Base-by-base conservation (phyloP, 768 basidiomycete species). In the Artomyces pyxidatus region DNA sequence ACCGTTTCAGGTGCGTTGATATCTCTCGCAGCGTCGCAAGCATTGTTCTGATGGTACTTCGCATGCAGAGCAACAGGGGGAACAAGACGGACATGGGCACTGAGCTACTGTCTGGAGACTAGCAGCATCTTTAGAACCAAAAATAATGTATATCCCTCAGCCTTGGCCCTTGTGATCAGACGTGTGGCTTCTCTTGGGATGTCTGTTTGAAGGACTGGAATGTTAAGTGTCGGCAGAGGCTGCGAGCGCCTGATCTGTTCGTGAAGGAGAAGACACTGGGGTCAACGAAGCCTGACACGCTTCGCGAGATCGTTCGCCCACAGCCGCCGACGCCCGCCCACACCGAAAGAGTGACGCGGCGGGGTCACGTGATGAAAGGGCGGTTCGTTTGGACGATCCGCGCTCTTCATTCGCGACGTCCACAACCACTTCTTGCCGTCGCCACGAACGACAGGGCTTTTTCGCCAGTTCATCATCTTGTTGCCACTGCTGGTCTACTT, bases 1-100 rank as follows among this genome's bases (percentile, higher is more conserved):
- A 89, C 87, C 66, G 75, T 86, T 41, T 86, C 88, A 52, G 89
- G 88, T 88, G 58, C 71, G 83, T 68, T 14, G 12, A 35, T 35
- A 12, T 17, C 14, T 17, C 17, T 17, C 17, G 12, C 17, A 35
- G 17, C 17, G 32, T 12, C 32, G 32, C 32, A 12, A 35, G 32
- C 17, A 17, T 17, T 35, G 32, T 14, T 17, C 14, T 12, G 14
- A 12, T 35, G 14, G 14, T 12, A 17, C 32, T 35, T 8, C 32
- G 32, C 17, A 17, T 26, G 11, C 21, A 45, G 43, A 45, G 23
- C 43, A 38, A 38, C n/a, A 47, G 30, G 46, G 37, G 19, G 32
- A 47, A 11, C 46, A 11, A 28, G 46, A 47, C n/a, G 32, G 32
- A 17, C 32, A 35, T 17, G 32, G 32, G 32, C 32, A 35, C 7